Conservation (phyloP, 169 alveolate genomes). For the Plasmodium berghei region DNA sequence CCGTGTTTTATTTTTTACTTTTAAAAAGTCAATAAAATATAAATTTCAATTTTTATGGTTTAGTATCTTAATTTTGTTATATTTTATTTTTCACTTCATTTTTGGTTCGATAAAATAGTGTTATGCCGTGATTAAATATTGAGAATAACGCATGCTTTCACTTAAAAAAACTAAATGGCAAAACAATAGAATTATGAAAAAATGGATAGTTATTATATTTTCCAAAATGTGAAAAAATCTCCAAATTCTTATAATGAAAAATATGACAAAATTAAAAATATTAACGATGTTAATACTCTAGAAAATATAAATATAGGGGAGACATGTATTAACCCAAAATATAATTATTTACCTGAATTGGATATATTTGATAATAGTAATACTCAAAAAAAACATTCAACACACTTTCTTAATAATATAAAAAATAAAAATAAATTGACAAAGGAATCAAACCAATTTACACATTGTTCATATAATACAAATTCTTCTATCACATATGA, state of each 20-base stretch:
- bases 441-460: not conserved
- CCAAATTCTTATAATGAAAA: conserved; percentile 33
- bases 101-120: too few relatives aligned
- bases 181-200: conserved; percentile 28
- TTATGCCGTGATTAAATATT: too few relatives aligned
- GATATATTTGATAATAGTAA: conserved; percentile 19
- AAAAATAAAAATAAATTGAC: not conserved
- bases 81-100: too few relatives aligned
- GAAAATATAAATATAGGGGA: conserved; percentile 26
- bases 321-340: conserved; percentile 8
- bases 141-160: too few relatives aligned
- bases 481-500: conserved; percentile 17
- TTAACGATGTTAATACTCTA: conserved; percentile 3
- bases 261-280: conserved; percentile 15
- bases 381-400: not conserved
- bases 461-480: not conserved
- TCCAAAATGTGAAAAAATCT: conserved; percentile 21
- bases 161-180: not conserved
- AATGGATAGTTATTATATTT: conserved; percentile 33
- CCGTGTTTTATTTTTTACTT: too few relatives aligned
- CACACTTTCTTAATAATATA: conserved; percentile 14
- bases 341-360: conserved; percentile 11
- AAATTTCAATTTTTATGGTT: too few relatives aligned
- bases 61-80: too few relatives aligned
- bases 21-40: too few relatives aligned